Conservation (phyloP, 1,284 basidiomycete genomes). For the Leccinum angustisporum region DNA sequence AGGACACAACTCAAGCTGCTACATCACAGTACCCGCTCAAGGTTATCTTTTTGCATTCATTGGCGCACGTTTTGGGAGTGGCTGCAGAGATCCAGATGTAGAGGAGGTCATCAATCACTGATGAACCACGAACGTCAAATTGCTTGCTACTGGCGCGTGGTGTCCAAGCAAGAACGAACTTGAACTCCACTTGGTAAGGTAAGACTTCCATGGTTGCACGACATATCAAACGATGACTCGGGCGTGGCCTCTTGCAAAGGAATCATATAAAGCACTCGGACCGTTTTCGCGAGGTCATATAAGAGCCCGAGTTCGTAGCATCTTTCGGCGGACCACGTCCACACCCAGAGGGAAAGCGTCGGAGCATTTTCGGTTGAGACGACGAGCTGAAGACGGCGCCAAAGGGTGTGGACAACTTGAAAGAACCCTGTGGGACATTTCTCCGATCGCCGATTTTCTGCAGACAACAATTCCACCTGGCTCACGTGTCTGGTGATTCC, state of each 20-base stretch:
- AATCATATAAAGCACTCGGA: slow-evolving; percentile 61
- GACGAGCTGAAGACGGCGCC: slow-evolving; percentile 86
- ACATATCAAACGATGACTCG: neutral
- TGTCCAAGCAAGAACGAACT: slow-evolving; percentile 81
- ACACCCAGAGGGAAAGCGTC: slow-evolving; percentile 57
- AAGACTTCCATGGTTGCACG: neutral
- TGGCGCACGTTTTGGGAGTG: too few species aligned
- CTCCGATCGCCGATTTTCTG: too few species aligned
- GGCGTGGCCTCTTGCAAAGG: slow-evolving; percentile 35
- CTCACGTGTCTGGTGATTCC: too few species aligned
- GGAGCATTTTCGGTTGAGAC: slow-evolving; percentile 78
- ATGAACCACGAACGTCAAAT: too few species aligned
- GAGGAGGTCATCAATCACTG: too few species aligned
- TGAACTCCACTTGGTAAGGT: slow-evolving; percentile 76
- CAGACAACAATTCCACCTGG: too few species aligned
- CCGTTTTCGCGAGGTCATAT: slow-evolving; percentile 67
- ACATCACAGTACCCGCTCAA: too few species aligned
- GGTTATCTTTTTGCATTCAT: too few species aligned
- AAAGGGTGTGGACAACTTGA: slow-evolving; percentile 71
- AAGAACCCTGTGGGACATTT: slow-evolving; percentile 27
- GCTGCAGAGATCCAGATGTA: too few species aligned
- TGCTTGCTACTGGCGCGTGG: slow-evolving; percentile 84
- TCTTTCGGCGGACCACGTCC: slow-evolving; percentile 72
- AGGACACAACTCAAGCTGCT: too few species aligned
- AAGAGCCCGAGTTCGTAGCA: slow-evolving; percentile 62